These are phyloP conservation scores for Xerocomellus amylosporus DNA, from an alignment of 768 basidiomycete species.

Conservation along the genomic window DNA sequence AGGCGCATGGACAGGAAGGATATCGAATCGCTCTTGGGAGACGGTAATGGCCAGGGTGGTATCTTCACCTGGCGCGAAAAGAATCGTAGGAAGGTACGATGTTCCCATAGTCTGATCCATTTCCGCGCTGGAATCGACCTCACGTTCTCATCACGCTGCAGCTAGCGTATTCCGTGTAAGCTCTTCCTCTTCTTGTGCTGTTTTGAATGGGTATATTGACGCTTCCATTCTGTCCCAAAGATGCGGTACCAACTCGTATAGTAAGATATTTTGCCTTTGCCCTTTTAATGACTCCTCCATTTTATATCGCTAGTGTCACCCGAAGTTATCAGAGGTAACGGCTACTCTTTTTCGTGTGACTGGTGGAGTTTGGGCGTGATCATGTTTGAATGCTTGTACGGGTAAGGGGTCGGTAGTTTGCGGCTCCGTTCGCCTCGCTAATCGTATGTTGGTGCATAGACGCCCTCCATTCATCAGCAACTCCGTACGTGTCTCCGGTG, in stretches of 20 bases:
- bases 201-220: slow-evolving; percentile 15
- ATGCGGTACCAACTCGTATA: slow-evolving; percentile 84
- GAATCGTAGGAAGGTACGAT: slow-evolving; percentile 79
- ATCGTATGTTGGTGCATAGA: slow-evolving; percentile 39
- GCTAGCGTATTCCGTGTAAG: slow-evolving; percentile 89
- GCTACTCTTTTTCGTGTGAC: slow-evolving; percentile 92
- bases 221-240: slow-evolving; percentile 43
- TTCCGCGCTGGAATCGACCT: slow-evolving; percentile 24
- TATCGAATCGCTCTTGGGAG: slow-evolving; percentile 80
- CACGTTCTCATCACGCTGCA: slow-evolving; percentile 34
- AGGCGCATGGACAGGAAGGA: slow-evolving; percentile 80
- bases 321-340: slow-evolving; percentile 86
- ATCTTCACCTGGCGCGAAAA: slow-evolving; percentile 96
- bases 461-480: slow-evolving; percentile 96
- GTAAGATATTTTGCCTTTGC: slow-evolving; percentile 45
- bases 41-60: slow-evolving; percentile 75
- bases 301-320: slow-evolving; percentile 65
- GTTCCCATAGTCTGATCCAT: slow-evolving; percentile 31
- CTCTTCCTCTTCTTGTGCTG: slow-evolving; percentile 23
- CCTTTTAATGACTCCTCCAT: slow-evolving; percentile 27
- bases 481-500: slow-evolving; percentile 53
- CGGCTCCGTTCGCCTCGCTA: slow-evolving; percentile 26
- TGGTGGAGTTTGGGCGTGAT: slow-evolving; percentile 99
- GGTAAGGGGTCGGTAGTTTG: slow-evolving; percentile 48
- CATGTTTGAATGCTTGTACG: slow-evolving; percentile 93